Percentiles rank a stretch among this genome's conserved stretches.
Conservation (phyloP, 768 basidiomycete genomes). For the Leccinum aurantiacum region DNA sequence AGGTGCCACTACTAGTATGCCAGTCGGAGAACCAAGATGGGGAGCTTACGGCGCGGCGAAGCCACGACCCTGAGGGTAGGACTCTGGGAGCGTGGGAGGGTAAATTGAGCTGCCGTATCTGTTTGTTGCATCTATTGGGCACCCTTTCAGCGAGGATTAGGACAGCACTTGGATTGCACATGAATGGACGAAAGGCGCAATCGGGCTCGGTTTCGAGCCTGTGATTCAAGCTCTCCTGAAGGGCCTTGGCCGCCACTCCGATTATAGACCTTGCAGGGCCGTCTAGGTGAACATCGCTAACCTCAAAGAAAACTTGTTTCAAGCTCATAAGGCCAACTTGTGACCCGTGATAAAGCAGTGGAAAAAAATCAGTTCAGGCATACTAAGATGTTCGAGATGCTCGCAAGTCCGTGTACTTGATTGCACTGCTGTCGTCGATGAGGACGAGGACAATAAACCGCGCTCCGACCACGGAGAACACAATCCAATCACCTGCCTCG, state of each 20-base stretch:
- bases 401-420: neutral
- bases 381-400: neutral
- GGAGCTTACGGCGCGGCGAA: neutral
- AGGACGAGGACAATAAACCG: neutral
- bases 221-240: neutral
- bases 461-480: neutral
- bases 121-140: neutral
- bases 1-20: neutral
- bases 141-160: neutral
- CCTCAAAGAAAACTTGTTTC: neutral
- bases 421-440: neutral
- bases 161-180: neutral
- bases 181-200: neutral
- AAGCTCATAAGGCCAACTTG: neutral
- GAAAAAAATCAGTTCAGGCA: neutral
- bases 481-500: neutral
- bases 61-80: neutral
- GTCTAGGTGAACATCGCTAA: neutral
- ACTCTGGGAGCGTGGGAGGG: neutral
- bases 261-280: neutral
- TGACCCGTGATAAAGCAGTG: neutral
- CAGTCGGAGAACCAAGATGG: neutral
- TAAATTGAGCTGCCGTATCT: neutral
- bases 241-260: neutral
- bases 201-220: neutral